Evolutionary conservation across 23 red algal species (phyloP).

Genomic region (Gracilaria caudata): DNA sequence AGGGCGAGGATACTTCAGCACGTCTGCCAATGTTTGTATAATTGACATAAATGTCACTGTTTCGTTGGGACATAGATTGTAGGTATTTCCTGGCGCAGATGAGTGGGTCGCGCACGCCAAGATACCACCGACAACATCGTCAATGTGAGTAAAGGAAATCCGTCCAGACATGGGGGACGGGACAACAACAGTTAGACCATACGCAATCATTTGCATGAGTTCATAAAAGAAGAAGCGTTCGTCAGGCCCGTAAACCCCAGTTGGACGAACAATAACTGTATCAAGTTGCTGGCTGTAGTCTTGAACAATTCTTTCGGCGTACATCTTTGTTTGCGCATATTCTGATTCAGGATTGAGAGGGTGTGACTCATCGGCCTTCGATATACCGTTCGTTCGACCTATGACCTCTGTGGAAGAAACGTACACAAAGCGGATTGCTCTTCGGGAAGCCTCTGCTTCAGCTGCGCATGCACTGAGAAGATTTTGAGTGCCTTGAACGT

Average conservation of each 20-base stretch:
- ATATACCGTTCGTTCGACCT: slow-evolving; percentile 30
- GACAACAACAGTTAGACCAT: slow-evolving; percentile 42
- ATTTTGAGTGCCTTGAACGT: slow-evolving; percentile 46
- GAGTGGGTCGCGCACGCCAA: slow-evolving; percentile 41
- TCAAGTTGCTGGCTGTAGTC: slow-evolving; percentile 29
- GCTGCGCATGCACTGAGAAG: slow-evolving; percentile 48
- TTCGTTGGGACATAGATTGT: slow-evolving; percentile 51
- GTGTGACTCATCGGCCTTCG: slow-evolving; percentile 40
- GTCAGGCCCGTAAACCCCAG: slow-evolving; percentile 61
- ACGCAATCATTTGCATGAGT: slow-evolving; percentile 54
- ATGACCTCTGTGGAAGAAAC: slow-evolving; percentile 72
- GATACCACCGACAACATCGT: slow-evolving; percentile 52
- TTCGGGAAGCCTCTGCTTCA: slow-evolving; percentile 7
- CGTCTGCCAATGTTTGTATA: slow-evolving; percentile 50
- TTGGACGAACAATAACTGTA: slow-evolving; percentile 56
- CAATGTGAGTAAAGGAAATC: slow-evolving; percentile 52
- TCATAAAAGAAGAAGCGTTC: slow-evolving; percentile 76
- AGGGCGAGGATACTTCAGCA: slow-evolving; percentile 30
- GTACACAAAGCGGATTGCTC: slow-evolving; percentile 64
- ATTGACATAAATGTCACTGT: slow-evolving; percentile 39
- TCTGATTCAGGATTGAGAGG: slow-evolving; percentile 41
- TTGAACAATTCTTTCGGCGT: slow-evolving; percentile 44
- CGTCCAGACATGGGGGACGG: slow-evolving; percentile 62
- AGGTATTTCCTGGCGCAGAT: slow-evolving; percentile 30
- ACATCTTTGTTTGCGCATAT: slow-evolving; percentile 42